Evolutionary conservation across 495 filamentous ascomycete species (phyloP).

Genomic region (Talaromyces liani): DNA sequence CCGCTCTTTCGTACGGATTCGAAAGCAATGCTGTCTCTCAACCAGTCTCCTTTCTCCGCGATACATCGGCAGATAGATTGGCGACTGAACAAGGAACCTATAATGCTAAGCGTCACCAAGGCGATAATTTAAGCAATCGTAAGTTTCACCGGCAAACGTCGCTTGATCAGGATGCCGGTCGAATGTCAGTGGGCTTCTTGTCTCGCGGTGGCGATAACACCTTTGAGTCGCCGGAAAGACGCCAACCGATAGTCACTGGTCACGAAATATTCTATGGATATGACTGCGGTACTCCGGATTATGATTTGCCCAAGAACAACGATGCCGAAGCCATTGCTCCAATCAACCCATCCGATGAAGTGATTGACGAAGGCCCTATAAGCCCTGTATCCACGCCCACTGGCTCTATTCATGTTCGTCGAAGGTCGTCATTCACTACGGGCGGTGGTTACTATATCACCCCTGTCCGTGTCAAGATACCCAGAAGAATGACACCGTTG

Average conservation of each 20-base stretch:
- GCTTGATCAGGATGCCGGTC: neutral
- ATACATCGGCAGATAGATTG: slow-evolving; percentile 16
- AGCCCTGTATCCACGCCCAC: slow-evolving; percentile 15
- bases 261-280: slow-evolving; percentile 44
- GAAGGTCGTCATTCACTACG: slow-evolving; percentile 41
- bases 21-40: slow-evolving; percentile 25
- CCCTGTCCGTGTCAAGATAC: slow-evolving; percentile 60
- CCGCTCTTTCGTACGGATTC: slow-evolving; percentile 24
- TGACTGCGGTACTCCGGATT: slow-evolving; percentile 61
- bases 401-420: slow-evolving; percentile 39
- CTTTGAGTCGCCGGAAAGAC: too few relatives aligned
- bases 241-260: neutral
- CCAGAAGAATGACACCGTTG: slow-evolving; percentile 56
- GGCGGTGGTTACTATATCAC: slow-evolving; percentile 61
- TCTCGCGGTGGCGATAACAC: slow-evolving; percentile 20
- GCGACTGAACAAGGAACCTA: neutral
- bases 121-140: neutral
- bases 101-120: slow-evolving; percentile 1
- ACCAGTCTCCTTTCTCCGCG: slow-evolving; percentile 31
- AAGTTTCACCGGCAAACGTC: neutral
- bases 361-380: slow-evolving; percentile 12
- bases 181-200: slow-evolving; percentile 36
- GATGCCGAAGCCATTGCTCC: slow-evolving; percentile 48
- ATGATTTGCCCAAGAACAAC: slow-evolving; percentile 61
- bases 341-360: slow-evolving; percentile 15